Base-by-base conservation (phyloP, 805 yeast species). In the Saturnispora saitoi region DNA sequence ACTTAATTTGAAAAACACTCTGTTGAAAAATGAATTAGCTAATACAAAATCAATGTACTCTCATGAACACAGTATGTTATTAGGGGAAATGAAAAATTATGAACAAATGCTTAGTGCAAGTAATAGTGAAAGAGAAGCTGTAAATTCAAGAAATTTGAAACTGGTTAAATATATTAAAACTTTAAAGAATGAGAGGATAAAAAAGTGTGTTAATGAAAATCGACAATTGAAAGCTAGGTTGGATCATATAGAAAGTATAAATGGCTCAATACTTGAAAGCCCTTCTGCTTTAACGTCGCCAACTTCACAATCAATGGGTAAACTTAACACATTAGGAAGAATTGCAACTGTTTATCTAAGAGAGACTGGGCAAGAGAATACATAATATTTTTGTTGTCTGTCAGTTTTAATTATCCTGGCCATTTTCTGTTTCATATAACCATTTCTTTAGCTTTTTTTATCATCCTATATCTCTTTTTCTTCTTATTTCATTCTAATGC, bases 1-100 rank as follows among this genome's bases (percentile, higher is more conserved):
- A 36, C 47, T 65, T 39, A 67, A 66, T 43, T 49, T 67, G 28
- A 57, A 53, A 44, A 66, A 65, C 48, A 66, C 65, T 43, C 48
- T 67, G 20, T 50, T 57, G 15, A 61, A 60, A 45, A 56, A 53
- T 43, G 67, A 66, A 45, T 41, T 64, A 39, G 53, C 51, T 17
- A 51, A 56, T 17, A 55, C 55, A 28, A 54, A 56, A 28, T 68
- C 64, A 38, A 67, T 64, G 28, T 53, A 51, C 32, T 51, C 54
- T 28, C 62, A 63, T 15, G 71, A 67, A 48, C 56, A 61, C 14
- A 63, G 59, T 32, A 49, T 65, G 34, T 48, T 64, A n/a, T 28
- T 52, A 42, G 59, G 58, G 38, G 60, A 60, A 41, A 36, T 66
- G 34, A 57, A 60, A 29, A 58, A 57, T 38, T 55, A 59, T 31